phyloP scores from a whole-genome alignment of 768 basidiomycete species.

The Pholiota microspora region DNA sequence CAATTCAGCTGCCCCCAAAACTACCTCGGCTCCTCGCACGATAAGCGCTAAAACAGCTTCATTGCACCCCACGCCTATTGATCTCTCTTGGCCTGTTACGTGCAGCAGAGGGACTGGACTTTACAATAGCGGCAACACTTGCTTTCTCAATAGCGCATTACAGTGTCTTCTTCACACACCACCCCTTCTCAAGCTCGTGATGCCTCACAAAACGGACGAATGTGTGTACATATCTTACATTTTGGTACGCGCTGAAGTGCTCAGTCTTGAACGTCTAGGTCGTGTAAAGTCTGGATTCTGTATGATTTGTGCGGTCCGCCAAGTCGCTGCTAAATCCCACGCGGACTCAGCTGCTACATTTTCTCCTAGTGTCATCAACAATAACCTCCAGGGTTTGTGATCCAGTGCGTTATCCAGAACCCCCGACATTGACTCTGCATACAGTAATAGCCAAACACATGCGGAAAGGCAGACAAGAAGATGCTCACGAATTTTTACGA shows the following conservation, averaged over 20 bases:
- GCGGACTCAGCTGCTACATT: slow-evolving; percentile 38
- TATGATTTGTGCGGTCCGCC: slow-evolving; percentile 71
- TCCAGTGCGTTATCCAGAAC: neutral
- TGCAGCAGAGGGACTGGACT: slow-evolving; percentile 60
- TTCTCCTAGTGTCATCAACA: slow-evolving; percentile 63
- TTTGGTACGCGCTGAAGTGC: slow-evolving; percentile 5
- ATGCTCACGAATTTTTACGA: slow-evolving; percentile 96
- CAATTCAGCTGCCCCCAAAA: slow-evolving; percentile 23
- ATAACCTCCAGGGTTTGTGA: slow-evolving; percentile 65
- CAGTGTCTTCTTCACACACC: slow-evolving; percentile 94
- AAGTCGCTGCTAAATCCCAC: slow-evolving; percentile 56
- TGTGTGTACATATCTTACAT: slow-evolving; percentile 50
- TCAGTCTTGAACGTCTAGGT: slow-evolving; percentile 27
- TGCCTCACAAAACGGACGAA: slow-evolving; percentile 47
- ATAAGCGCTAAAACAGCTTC: slow-evolving; percentile 32
- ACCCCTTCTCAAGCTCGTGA: slow-evolving; percentile 68
- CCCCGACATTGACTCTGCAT: slow-evolving; percentile 9
- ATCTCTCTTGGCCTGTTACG: slow-evolving; percentile 58
- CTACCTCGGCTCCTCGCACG: slow-evolving; percentile 19
- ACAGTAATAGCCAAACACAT: slow-evolving; percentile 90
- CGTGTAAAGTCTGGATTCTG: slow-evolving; percentile 60
- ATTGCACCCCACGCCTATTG: slow-evolving; percentile 53
- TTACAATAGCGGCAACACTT: slow-evolving; percentile 88
- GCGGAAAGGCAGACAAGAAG: slow-evolving; percentile 91
- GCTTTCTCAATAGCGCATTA: slow-evolving; percentile 92